Evolutionary conservation across 768 basidiomycete genomes (phyloP).

Genomic region (Lentinula edodes): DNA sequence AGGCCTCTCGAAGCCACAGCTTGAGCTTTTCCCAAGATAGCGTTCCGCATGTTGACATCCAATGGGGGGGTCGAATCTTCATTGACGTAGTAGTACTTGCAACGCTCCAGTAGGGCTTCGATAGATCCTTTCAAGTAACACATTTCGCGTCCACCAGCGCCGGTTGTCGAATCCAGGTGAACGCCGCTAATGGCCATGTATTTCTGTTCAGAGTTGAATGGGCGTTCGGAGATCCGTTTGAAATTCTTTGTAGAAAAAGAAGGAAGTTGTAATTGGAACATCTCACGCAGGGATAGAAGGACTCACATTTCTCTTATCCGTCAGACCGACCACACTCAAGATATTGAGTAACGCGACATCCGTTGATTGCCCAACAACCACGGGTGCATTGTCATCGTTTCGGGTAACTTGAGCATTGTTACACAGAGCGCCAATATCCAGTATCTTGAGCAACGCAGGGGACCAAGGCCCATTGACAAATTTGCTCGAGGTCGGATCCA

Average conservation of each 20-base stretch:
- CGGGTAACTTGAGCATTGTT: conserved; percentile 72
- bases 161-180: conserved; percentile 37
- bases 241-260: conserved; percentile 43
- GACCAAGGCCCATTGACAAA: conserved; percentile 36
- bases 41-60: conserved; percentile 59
- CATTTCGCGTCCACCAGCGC: conserved; percentile 52
- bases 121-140: conserved; percentile 93
- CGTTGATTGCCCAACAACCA: conserved; percentile 81
- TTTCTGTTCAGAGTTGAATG: conserved; percentile 93
- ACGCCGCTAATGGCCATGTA: conserved; percentile 88
- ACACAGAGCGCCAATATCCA: conserved; percentile 83
- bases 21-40: conserved; percentile 69
- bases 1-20: conserved; percentile 70
- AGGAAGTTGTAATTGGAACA: background rate
- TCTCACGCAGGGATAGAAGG: background rate
- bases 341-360: conserved; percentile 90
- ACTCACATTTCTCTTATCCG: conserved; percentile 69
- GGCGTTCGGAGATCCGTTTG: conserved; percentile 67
- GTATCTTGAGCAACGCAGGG: conserved; percentile 64
- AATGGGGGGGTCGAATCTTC: conserved; percentile 84
- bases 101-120: conserved; percentile 79
- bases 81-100: conserved; percentile 85
- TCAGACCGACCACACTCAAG: conserved; percentile 55
- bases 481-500: conserved; percentile 50
- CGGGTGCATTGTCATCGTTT: conserved; percentile 56